These are phyloP conservation scores for Lepidium sativum DNA, from an alignment of 345 rosid genomes.

Conservation along the genomic window DNA sequence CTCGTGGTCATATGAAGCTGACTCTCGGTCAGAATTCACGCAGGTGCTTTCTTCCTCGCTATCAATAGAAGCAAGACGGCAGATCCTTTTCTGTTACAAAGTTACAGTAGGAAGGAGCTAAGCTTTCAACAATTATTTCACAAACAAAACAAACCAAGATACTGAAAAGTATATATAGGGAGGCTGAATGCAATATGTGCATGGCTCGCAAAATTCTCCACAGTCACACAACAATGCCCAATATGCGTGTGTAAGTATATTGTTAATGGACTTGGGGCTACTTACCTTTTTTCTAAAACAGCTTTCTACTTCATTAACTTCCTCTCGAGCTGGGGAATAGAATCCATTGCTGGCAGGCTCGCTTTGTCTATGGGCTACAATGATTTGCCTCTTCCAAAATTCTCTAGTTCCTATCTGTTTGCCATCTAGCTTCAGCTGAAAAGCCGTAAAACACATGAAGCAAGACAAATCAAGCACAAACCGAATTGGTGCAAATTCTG, in stretches of 20 bases:
- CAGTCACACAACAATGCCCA: background rate
- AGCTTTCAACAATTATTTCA: background rate
- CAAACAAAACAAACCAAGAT: background rate
- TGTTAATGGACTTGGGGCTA: background rate
- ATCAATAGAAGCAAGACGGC: conserved; percentile 78
- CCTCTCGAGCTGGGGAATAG: conserved; percentile 69
- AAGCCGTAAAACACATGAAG: conserved; percentile 21
- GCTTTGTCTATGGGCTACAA: conserved; percentile 76
- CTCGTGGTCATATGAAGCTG: conserved; percentile 53
- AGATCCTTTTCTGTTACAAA: conserved; percentile 55
- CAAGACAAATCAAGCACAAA: background rate
- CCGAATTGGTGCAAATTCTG: background rate
- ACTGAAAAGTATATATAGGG: background rate
- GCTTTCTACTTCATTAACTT: conserved; percentile 49
- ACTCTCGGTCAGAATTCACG: conserved; percentile 62
- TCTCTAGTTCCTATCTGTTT: conserved; percentile 63
- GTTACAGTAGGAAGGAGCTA: conserved; percentile 1
- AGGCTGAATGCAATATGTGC: background rate
- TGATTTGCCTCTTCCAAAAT: conserved; percentile 80
- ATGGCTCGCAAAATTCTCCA: background rate
- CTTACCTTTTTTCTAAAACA: conserved; percentile 52
- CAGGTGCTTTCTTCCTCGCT: conserved; percentile 50
- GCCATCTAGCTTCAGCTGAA: conserved; percentile 78
- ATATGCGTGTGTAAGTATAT: background rate
- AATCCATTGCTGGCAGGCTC: conserved; percentile 76